These are phyloP conservation scores for Fragaria iinumae DNA, from an alignment of 306 rosid species.

Conservation along the genomic window DNA sequence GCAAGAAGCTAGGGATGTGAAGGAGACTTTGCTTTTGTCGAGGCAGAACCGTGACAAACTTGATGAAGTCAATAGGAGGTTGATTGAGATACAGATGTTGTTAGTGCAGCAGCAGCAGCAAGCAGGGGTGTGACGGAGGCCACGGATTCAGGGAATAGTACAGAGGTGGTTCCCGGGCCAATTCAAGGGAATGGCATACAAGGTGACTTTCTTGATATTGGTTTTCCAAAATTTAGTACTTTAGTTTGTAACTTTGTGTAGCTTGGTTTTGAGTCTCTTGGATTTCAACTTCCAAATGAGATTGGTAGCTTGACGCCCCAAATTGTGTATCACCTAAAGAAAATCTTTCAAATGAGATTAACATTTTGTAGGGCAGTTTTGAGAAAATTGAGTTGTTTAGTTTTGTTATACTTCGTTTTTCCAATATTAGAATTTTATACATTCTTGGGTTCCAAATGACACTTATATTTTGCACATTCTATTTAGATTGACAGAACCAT, in stretches of 20 bases:
- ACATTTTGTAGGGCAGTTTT: neutral
- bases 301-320: no score
- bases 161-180: neutral
- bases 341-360: neutral
- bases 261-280: neutral
- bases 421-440: neutral
- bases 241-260: neutral
- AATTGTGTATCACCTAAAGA: no score
- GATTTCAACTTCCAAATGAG: neutral
- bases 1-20: neutral
- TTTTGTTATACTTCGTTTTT: neutral
- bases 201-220: neutral
- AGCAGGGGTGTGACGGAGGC: neutral
- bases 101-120: neutral
- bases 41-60: neutral
- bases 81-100: neutral
- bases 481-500: neutral
- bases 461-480: no score
- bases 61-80: neutral
- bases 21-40: neutral
- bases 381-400: neutral
- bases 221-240: neutral
- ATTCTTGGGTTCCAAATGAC: neutral
- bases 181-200: constrained; percentile 1
- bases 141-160: neutral